Base-by-base conservation (phyloP, 2,329 filamentous ascomycete genomes). In the Botrytis tulipae region DNA sequence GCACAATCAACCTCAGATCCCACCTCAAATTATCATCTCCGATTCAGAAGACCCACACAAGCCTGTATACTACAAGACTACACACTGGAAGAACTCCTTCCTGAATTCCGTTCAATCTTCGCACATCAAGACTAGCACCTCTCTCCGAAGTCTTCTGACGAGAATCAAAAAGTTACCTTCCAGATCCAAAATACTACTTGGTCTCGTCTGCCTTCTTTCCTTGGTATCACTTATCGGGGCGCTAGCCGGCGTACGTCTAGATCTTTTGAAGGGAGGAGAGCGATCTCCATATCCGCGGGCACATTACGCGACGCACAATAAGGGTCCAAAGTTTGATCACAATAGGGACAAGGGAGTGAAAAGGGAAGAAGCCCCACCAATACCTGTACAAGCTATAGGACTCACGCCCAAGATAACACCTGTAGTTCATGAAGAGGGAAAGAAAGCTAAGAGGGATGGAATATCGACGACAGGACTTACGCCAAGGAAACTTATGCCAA, bases 1-100 rank as follows among this genome's bases (percentile, higher is more conserved):
- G 35, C 65, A 68, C 65, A 68, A 68, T 18, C 65, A 68, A 57
- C 65, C 65, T 42, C 65, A 68, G n/a, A 14, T 54, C 20, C 65
- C 48, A 22, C 65, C 65, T 42, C 65, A 68, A 42, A 68, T 54
- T 18, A 40, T 68, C 65, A 37, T 67, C 44, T 37, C 44, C 32
- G 46, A 68, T 48, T 68, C 65, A 20, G 65, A 68, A 57, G 35
- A 68, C 51, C 48, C 35, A 42, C 65, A 54, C 25, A 68, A 40
- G 46, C 65, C 65, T n/a, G 29, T 40, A 57, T 40, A 54, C 65
- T 22, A 40, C 32, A 54, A 57, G 35, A 68, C 65, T 22, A 25
- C 35, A 2, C 35, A 68, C 35, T 68, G 65, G 65, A 68, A 54
- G 35, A 42, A 68, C 16, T 68, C 65, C 35, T 29, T 68, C 35